phyloP scores from a whole-genome alignment of 2,329 filamentous ascomycete species.

The Dactylellina drechsleri region DNA sequence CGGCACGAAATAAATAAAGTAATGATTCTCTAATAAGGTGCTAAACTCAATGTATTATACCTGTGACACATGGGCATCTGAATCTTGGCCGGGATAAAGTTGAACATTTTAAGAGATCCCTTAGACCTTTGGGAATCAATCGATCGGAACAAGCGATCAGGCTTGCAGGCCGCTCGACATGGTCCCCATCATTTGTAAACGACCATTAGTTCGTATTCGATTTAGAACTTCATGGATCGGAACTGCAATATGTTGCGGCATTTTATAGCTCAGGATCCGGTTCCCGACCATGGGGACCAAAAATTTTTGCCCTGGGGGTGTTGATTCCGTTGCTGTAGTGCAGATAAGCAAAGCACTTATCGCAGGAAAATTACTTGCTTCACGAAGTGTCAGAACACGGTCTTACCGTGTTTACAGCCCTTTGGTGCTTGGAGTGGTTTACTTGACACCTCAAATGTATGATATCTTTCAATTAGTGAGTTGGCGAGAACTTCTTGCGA shows the following conservation, averaged over 20 bases:
- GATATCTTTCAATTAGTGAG: background rate
- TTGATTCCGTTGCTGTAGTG: slow-evolving; percentile 8
- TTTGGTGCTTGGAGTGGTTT: background rate
- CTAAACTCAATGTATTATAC: slow-evolving; percentile 12
- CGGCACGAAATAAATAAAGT: background rate
- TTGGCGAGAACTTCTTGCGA: background rate
- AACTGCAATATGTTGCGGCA: slow-evolving; percentile 34
- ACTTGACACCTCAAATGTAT: slow-evolving; percentile 8
- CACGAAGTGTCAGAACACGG: slow-evolving; percentile 32
- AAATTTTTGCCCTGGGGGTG: too few relatives aligned
- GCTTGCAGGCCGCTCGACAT: slow-evolving; percentile 5
- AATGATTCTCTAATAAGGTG: slow-evolving; percentile 2
- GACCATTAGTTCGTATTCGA: background rate
- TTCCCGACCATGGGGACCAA: background rate
- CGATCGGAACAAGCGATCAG: slow-evolving; percentile 27
- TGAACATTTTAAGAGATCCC: too few relatives aligned
- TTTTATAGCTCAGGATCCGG: slow-evolving; percentile 32
- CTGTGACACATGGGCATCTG: slow-evolving; percentile 44
- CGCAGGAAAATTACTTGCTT: slow-evolving; percentile 22
- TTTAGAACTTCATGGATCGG: slow-evolving; percentile 14
- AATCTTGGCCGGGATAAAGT: background rate
- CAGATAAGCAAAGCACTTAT: slow-evolving; percentile 1
- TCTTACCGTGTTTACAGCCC: slow-evolving; percentile 50
- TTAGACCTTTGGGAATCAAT: too few relatives aligned
- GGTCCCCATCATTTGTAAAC: too few relatives aligned